A percentile compares a stretch with the other conserved stretches of the same genome.
phyloP scores from a whole-genome alignment of 2,329 filamentous ascomycete genomes.

The Nemania serpens region DNA sequence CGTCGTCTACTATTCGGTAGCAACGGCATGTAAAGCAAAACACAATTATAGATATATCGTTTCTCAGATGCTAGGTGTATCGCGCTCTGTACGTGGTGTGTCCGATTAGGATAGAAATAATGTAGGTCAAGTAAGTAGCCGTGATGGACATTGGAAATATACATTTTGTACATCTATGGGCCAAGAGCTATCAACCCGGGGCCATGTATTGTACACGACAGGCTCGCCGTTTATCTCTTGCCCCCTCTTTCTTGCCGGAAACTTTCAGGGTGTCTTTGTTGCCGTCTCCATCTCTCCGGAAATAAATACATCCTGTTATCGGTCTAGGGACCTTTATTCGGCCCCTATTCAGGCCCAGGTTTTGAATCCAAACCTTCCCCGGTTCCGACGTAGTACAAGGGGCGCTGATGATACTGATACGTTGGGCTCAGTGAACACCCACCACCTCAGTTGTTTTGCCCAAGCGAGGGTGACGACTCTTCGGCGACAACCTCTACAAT shows the following conservation, averaged over 20 bases:
- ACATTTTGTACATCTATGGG: conserved; percentile 24
- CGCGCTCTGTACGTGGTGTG: not conserved
- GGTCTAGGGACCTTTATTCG: not conserved
- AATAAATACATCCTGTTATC: no score
- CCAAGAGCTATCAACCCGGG: not conserved
- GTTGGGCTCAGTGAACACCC: not conserved
- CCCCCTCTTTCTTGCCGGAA: not conserved
- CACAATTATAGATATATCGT: not conserved
- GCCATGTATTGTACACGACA: conserved; percentile 2
- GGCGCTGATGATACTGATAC: not conserved
- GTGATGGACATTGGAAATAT: conserved; percentile 2
- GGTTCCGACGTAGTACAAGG: not conserved
- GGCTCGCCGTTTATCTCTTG: not conserved
- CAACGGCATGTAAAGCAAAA: not conserved
- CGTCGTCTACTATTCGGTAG: not conserved
- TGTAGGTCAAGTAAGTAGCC: not conserved
- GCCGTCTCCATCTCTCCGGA: no score
- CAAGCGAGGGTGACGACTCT: conserved; percentile 3
- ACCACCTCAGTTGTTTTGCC: not conserved
- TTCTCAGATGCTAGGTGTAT: not conserved
- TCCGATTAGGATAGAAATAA: no score
- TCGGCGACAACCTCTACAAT: conserved; percentile 44
- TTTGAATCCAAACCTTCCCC: not conserved
- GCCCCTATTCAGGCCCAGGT: not conserved
- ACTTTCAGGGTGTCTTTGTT: not conserved